These are phyloP conservation scores for Aphanoascus verrucosus DNA, from an alignment of 2,329 filamentous ascomycete species.

Conservation along the genomic window DNA sequence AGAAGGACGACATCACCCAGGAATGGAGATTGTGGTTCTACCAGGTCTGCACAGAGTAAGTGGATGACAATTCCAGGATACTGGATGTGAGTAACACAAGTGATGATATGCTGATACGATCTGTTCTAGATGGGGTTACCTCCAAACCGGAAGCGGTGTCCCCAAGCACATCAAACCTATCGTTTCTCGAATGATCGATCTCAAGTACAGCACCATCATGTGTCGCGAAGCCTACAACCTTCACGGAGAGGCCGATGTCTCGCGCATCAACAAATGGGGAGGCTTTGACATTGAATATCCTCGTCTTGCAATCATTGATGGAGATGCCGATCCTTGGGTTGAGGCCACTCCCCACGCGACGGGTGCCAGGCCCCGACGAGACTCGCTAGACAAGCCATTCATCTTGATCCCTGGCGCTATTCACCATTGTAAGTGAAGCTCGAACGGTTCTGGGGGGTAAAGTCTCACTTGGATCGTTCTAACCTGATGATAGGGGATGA, in stretches of 20 bases:
- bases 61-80: not conserved
- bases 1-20: constrained; percentile 34
- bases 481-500: constrained; percentile 32
- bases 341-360: constrained; percentile 60
- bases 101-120: not conserved
- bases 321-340: constrained; percentile 70
- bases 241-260: constrained; percentile 49
- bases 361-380: constrained; percentile 46
- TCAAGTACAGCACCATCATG: constrained; percentile 51
- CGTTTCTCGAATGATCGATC: constrained; percentile 57
- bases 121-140: constrained; percentile 58
- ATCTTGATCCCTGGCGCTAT: constrained; percentile 64
- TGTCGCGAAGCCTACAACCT: constrained; percentile 64
- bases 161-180: constrained; percentile 55
- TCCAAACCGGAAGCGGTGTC: constrained; percentile 60
- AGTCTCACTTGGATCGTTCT: constrained; percentile 21
- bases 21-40: constrained; percentile 48
- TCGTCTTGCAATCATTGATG: constrained; percentile 66
- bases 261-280: constrained; percentile 64
- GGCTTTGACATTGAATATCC: constrained; percentile 62
- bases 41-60: constrained; percentile 43
- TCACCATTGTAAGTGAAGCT: constrained; percentile 68
- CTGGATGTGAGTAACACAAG: not conserved
- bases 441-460: constrained; percentile 30
- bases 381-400: constrained; percentile 56